These are phyloP conservation scores for Alternaria panax DNA, from an alignment of 2,329 filamentous ascomycete species.

Conservation along the genomic window DNA sequence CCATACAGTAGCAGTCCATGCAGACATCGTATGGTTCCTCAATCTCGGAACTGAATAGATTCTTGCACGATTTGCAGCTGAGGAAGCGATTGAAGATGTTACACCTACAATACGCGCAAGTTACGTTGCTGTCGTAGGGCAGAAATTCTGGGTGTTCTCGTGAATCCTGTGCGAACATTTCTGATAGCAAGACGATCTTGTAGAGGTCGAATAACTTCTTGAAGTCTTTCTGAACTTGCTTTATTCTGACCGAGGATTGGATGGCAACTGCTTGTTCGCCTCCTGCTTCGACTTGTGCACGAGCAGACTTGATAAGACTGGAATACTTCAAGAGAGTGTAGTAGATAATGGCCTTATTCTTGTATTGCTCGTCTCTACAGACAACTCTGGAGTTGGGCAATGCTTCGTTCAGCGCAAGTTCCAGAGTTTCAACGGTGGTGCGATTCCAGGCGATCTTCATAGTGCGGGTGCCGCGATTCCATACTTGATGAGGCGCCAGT, in stretches of 20 bases:
- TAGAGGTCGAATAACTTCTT: slow-evolving; percentile 79
- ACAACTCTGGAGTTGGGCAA: slow-evolving; percentile 88
- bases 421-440: slow-evolving; percentile 88
- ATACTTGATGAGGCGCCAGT: slow-evolving; percentile 93
- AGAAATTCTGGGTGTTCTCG: slow-evolving; percentile 78
- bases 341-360: slow-evolving; percentile 95
- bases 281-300: slow-evolving; percentile 60
- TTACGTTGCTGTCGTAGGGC: slow-evolving; percentile 87
- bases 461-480: slow-evolving; percentile 94
- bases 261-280: slow-evolving; percentile 48
- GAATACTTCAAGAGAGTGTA: slow-evolving; percentile 84
- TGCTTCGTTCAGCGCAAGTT: slow-evolving; percentile 84
- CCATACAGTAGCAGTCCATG: slow-evolving; percentile 99
- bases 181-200: slow-evolving; percentile 79
- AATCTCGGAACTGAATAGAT: slow-evolving; percentile 70
- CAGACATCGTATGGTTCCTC: slow-evolving; percentile 94
- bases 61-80: slow-evolving; percentile 85
- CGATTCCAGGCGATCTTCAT: slow-evolving; percentile 99
- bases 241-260: slow-evolving; percentile 60
- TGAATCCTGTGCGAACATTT: slow-evolving; percentile 76
- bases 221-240: slow-evolving; percentile 83
- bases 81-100: slow-evolving; percentile 98
- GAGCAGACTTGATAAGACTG: slow-evolving; percentile 64
- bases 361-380: slow-evolving; percentile 97
- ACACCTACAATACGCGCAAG: slow-evolving; percentile 92